A percentile compares a stretch with the other conserved stretches of the same genome.
These are phyloP conservation scores for Neurospora sp. DNA, from an alignment of 495 filamentous ascomycete species.

Conservation along the genomic window DNA sequence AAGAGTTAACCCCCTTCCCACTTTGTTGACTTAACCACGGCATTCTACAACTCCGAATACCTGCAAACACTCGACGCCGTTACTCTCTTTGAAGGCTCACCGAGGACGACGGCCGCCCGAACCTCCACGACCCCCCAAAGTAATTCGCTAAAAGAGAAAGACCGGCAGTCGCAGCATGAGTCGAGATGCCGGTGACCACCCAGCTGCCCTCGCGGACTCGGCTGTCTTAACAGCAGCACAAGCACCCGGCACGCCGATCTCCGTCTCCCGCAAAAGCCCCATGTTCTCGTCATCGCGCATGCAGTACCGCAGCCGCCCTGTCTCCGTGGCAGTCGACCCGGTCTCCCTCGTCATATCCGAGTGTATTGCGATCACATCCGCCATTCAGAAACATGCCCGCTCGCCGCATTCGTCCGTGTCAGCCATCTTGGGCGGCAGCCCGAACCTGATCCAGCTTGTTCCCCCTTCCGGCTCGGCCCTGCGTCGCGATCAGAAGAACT, in stretches of 20 bases:
- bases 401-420: slow-evolving; percentile 96
- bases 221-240: slow-evolving; percentile 11
- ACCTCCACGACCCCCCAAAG: background rate
- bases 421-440: slow-evolving; percentile 80
- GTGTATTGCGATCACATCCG: slow-evolving; percentile 96
- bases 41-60: background rate
- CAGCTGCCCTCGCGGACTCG: slow-evolving; percentile 26
- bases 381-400: slow-evolving; percentile 94
- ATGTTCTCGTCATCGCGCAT: slow-evolving; percentile 27
- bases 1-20: background rate
- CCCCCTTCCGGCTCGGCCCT: slow-evolving; percentile 26
- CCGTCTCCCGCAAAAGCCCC: slow-evolving; percentile 8
- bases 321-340: slow-evolving; percentile 81
- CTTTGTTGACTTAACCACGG: background rate
- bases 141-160: background rate
- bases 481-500: slow-evolving; percentile 24
- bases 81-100: background rate
- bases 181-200: slow-evolving; percentile 29
- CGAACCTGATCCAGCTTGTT: slow-evolving; percentile 40
- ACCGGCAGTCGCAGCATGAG: slow-evolving; percentile 27
- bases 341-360: slow-evolving; percentile 95
- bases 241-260: slow-evolving; percentile 10
- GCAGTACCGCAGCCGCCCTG: slow-evolving; percentile 40
- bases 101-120: background rate
- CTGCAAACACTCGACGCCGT: background rate